Conservation (phyloP, 495 filamentous ascomycete species). For the Lentithecium fluviatile region DNA sequence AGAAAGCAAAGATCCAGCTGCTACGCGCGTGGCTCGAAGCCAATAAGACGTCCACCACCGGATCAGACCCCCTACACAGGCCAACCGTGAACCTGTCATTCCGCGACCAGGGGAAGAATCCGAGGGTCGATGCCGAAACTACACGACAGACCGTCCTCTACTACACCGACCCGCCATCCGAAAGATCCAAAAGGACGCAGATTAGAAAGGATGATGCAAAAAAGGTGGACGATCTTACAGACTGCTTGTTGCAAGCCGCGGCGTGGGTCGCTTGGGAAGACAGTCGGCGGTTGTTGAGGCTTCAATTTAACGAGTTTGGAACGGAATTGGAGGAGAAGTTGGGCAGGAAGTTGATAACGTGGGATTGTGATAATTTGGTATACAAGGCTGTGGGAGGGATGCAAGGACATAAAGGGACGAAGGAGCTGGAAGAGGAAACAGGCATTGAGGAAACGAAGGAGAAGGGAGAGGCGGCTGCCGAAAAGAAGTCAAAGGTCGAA, state of each 20-base stretch:
- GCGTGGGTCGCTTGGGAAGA: slow-evolving; percentile 83
- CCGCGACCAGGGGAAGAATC: slow-evolving; percentile 1
- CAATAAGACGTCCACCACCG: not conserved
- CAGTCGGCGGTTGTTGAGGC: slow-evolving; percentile 51
- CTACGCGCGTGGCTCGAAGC: slow-evolving; percentile 26
- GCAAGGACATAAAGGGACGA: too few species aligned
- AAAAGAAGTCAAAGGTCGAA: too few species aligned
- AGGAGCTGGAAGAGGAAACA: too few species aligned
- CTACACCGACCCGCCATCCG: not conserved
- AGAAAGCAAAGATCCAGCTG: slow-evolving; percentile 30
- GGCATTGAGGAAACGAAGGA: too few species aligned
- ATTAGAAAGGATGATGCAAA: slow-evolving; percentile 44
- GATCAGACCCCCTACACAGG: not conserved
- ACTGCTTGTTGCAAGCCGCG: slow-evolving; percentile 82
- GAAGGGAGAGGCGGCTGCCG: too few species aligned
- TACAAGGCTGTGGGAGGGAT: too few species aligned
- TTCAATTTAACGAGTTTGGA: too few species aligned
- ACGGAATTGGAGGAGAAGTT: too few species aligned
- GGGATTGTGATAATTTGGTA: too few species aligned
- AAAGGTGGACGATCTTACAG: slow-evolving; percentile 90
- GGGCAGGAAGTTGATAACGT: too few species aligned
- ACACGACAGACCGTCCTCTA: slow-evolving; percentile 19
- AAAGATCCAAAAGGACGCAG: slow-evolving; percentile 7
- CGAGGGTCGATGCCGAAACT: slow-evolving; percentile 12
- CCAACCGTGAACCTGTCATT: not conserved